These are phyloP conservation scores for Lasiodiplodia gonubiensis DNA, from an alignment of 2,329 filamentous ascomycete genomes.

Conservation along the genomic window DNA sequence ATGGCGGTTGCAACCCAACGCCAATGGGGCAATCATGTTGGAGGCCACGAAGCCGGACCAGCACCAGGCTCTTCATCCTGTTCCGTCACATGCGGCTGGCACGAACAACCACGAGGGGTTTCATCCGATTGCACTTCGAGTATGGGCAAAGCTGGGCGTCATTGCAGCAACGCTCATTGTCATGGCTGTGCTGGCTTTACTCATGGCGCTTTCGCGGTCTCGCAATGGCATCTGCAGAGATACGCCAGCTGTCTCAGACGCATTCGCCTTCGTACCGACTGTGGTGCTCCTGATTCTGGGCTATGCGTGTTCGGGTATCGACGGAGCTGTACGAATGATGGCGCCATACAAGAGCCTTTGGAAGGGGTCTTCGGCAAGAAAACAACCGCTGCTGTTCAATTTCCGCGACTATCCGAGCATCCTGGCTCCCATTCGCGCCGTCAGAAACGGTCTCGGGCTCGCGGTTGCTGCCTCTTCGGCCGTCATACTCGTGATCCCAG, in stretches of 20 bases:
- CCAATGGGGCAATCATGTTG: slow-evolving; percentile 10
- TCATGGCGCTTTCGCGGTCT: background rate
- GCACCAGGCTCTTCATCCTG: background rate
- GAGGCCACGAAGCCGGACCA: slow-evolving; percentile 4
- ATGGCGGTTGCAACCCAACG: slow-evolving; percentile 7
- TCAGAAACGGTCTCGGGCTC: background rate
- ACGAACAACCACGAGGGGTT: slow-evolving; percentile 9
- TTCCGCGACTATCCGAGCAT: slow-evolving; percentile 11
- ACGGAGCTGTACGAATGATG: slow-evolving; percentile 11
- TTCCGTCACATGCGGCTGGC: background rate
- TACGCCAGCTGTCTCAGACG: background rate
- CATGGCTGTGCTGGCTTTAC: slow-evolving; percentile 11
- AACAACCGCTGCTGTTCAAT: slow-evolving; percentile 22
- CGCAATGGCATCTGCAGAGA: slow-evolving; percentile 13
- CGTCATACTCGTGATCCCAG: slow-evolving; percentile 14
- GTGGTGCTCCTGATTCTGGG: slow-evolving; percentile 17
- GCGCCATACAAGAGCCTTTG: slow-evolving; percentile 21
- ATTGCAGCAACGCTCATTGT: background rate
- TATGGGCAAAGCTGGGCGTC: slow-evolving; percentile 18
- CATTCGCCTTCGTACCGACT: slow-evolving; percentile 15
- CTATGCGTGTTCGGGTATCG: slow-evolving; percentile 10
- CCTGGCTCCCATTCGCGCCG: background rate
- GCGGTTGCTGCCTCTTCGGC: slow-evolving; percentile 11
- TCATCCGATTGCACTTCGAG: background rate
- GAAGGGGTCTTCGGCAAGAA: slow-evolving; percentile 1